Base-by-base conservation (phyloP, 495 filamentous ascomycete genomes). In the Trypethelium eluteriae region DNA sequence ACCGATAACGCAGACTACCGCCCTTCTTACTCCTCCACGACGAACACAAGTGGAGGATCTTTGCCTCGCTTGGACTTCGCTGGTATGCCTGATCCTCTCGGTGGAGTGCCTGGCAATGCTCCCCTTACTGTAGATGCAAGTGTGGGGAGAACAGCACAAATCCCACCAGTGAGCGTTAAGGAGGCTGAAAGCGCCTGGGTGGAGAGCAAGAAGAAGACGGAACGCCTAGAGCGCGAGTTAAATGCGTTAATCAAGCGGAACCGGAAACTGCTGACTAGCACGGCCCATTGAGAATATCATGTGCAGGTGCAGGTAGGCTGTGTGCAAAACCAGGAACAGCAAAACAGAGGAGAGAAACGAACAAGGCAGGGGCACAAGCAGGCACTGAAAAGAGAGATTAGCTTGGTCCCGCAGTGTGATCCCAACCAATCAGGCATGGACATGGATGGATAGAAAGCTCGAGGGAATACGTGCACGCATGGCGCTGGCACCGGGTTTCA, bases 161-260 rank as follows among this genome's bases (percentile, higher is more conserved):
- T 36, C 14, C 32, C 53, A 32, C 25, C 53, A 4, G 32, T 86
- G 74, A 81, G 75, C 38, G 76, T 88, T 5, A 81, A 86, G 63
- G 88, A 89, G 38, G 82, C 84, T 4, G 88, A 91, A 76, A 76
- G 76, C 64, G 83, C 80, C 39, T 77, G 88, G 70, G 66, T 78
- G 18, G 70, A 74, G 11, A 80, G 83, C n/a, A 81, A 81, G 68
- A 89, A 86, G 78, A 87, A 91, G 71, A 81, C 85, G 41, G 89
- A 92, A 64, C 81, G 74, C 65, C 72, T 90, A 9, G 89, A 91
- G 75, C 91, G 89, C 80, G 85, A 79, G 69, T 72, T 89, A 32
- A 81, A 80, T 67, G 78, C 80, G 63, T 64, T 88, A 44, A 77
- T 88, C 65, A 85, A 85, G 70, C 85, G 82, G 80, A 89, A 89